A percentile compares a stretch with the other conserved stretches of the same genome.
These are phyloP conservation scores for Lipomyces chichibuensis DNA, from an alignment of 805 yeast species.

Conservation along the genomic window DNA sequence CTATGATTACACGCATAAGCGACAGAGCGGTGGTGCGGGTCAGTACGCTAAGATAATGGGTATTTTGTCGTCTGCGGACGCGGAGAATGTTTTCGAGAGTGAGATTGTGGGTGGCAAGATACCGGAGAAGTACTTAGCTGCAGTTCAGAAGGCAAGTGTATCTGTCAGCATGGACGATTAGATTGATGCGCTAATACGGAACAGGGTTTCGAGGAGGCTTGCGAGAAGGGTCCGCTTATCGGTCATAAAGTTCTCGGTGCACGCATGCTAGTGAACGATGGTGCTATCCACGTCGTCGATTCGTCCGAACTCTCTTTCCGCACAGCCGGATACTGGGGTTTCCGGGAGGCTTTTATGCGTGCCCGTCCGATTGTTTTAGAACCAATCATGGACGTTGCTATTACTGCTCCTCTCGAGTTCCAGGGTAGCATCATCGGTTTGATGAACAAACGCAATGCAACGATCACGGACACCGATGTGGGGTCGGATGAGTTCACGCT, in stretches of 20 bases:
- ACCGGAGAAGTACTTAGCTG: constrained; percentile 89
- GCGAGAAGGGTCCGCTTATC: constrained; percentile 93
- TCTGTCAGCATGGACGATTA: too few relatives aligned
- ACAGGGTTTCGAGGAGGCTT: constrained; percentile 91
- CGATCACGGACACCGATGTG: constrained; percentile 91
- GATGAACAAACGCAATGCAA: constrained; percentile 87
- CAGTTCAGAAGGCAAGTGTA: constrained; percentile 59
- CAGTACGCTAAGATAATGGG: constrained; percentile 97
- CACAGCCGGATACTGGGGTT: constrained; percentile 89
- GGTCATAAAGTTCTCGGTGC: constrained; percentile 95
- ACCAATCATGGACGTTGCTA: constrained; percentile 93
- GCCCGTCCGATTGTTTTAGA: constrained; percentile 89
- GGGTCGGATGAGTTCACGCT: constrained; percentile 93
- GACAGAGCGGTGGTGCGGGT: constrained; percentile 99
- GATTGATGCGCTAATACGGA: constrained; percentile 1
- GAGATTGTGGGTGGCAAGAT: constrained; percentile 96
- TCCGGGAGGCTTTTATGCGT: constrained; percentile 82
- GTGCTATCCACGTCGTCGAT: constrained; percentile 96
- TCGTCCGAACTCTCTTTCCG: constrained; percentile 94
- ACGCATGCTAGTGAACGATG: constrained; percentile 92
- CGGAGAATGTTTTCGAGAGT: constrained; percentile 72
- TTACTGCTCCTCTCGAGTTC: constrained; percentile 94
- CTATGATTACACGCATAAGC: constrained; percentile 94
- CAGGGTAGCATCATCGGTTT: constrained; percentile 92
- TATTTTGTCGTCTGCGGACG: constrained; percentile 58